Base-by-base conservation (phyloP, 805 yeast species). In the Ogataea pignaliae region DNA sequence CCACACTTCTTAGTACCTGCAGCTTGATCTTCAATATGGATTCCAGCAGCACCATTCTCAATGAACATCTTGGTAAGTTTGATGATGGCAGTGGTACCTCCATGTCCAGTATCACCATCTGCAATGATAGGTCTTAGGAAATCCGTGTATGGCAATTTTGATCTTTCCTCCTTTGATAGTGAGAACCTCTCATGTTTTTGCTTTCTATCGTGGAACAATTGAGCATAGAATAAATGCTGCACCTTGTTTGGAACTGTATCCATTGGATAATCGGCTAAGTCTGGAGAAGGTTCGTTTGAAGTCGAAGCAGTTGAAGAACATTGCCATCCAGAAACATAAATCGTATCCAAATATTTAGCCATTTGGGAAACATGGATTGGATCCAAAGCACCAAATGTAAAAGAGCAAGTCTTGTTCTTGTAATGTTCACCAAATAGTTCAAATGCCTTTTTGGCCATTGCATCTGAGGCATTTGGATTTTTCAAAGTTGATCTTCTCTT, bases 1-100 rank as follows among this genome's bases (percentile, higher is more conserved):
- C 98, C 98, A 73, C 98, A 91, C 73, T 91, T 91, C 70, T 91
- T 91, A 59, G 97, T 91, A 59, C 97, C 97, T 43, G 98, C 96
- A 43, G 97, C 97, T 76, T 91, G 98, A 70, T 91, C 98, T 73
- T 91, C 99, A 65, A 91, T 89, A 67, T 91, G 99, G 60, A 91
- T 89, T 63, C 98, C 98, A 47, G 98, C 97, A 45, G 98, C 99
- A 68, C 98, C 98, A 60, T 95, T 82, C 73, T 91, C 98, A 57
- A 91, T 87, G 64, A 91, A 91, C 81, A 91, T 76, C 74, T 91
- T 91, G 60, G 97, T 89, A 66, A 91, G 79, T 72, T 91, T 91
- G 72, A 89, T 85, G 55, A 88, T 88, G 45, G 98, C 98, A 47
- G 98, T 90, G 58, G 89, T 77, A 65, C 99, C 98, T 70, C 99